phyloP scores from a whole-genome alignment of 345 rosid genomes.

The Aegle marmelos region DNA sequence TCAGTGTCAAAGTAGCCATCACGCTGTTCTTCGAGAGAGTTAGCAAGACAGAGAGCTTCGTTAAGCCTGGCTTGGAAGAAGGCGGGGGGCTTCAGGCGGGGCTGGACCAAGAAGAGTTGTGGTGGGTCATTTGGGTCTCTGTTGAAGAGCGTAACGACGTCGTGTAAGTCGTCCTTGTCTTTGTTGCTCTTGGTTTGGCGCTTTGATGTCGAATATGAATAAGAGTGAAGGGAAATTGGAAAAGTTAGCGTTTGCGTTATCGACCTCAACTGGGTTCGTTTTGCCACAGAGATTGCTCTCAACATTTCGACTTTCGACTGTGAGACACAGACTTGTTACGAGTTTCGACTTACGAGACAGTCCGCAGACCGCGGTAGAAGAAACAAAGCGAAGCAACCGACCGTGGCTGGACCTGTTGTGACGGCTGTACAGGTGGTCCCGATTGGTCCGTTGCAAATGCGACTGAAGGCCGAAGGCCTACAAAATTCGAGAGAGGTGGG shows the following conservation, averaged over 20 bases:
- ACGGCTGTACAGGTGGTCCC: too few relatives aligned
- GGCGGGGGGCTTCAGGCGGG: constrained; percentile 64
- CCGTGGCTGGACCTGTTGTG: too few relatives aligned
- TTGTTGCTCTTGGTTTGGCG: constrained; percentile 9
- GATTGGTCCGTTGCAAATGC: too few relatives aligned
- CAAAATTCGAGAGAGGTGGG: too few relatives aligned
- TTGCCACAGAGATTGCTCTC: constrained; percentile 26
- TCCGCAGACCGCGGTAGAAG: too few relatives aligned
- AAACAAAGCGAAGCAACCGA: too few relatives aligned
- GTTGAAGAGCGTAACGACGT: constrained; percentile 39
- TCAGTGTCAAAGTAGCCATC: constrained; percentile 71
- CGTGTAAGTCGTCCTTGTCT: constrained; percentile 11
- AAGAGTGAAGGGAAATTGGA: neutral
- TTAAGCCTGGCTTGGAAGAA: constrained; percentile 77
- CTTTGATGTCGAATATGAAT: constrained; percentile 27
- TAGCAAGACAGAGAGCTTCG: constrained; percentile 88
- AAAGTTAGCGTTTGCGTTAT: neutral
- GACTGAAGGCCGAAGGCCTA: too few relatives aligned
- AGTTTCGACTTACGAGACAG: too few relatives aligned
- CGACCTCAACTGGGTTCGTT: constrained; percentile 29
- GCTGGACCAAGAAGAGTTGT: constrained; percentile 85
- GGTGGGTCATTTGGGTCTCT: constrained; percentile 70
- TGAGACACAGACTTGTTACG: too few relatives aligned
- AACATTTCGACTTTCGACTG: constrained; percentile 23
- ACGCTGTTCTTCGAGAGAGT: constrained; percentile 92